Evolutionary conservation across 2,329 filamentous ascomycete species (phyloP).

Genomic region (Pseudogymnoascus sp.): DNA sequence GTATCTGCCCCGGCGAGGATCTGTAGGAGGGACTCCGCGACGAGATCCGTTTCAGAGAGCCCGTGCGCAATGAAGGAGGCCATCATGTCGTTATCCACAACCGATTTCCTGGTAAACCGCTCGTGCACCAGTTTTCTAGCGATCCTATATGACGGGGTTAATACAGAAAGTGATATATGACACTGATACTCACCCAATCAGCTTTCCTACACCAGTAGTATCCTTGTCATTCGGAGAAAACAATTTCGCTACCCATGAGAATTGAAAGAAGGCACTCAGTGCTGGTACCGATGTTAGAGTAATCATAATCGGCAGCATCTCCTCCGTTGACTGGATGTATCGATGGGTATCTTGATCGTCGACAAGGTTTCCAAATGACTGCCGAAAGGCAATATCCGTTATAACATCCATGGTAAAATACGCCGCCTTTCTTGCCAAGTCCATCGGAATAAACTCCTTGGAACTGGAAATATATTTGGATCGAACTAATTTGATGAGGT

Average conservation of each 20-base stretch:
- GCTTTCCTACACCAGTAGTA: slow-evolving; percentile 31
- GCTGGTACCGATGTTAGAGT: slow-evolving; percentile 36
- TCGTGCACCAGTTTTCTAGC: slow-evolving; percentile 39
- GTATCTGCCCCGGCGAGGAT: slow-evolving; percentile 50
- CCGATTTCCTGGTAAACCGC: slow-evolving; percentile 35
- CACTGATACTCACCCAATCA: slow-evolving; percentile 37
- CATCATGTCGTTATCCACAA: slow-evolving; percentile 44
- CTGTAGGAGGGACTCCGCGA: slow-evolving; percentile 14
- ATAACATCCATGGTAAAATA: slow-evolving; percentile 49
- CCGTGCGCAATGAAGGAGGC: slow-evolving; percentile 41
- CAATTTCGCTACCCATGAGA: slow-evolving; percentile 28
- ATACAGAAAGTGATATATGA: slow-evolving; percentile 17
- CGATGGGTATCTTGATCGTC: slow-evolving; percentile 40
- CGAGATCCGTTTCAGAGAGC: slow-evolving; percentile 14
- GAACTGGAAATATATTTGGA: slow-evolving; percentile 38
- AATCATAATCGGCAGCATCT: slow-evolving; percentile 37
- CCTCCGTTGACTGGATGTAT: slow-evolving; percentile 38
- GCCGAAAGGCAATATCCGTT: slow-evolving; percentile 43
- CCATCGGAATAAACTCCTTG: slow-evolving; percentile 31
- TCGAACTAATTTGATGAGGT: slow-evolving; percentile 39
- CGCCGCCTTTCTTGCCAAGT: slow-evolving; percentile 42
- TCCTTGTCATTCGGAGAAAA: slow-evolving; percentile 35
- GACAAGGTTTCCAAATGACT: slow-evolving; percentile 39
- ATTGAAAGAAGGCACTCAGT: slow-evolving; percentile 34
- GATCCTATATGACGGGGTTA: slow-evolving; percentile 30